These are phyloP conservation scores for Cymbopogon flexuosus DNA, from an alignment of 202 grass and related monocot genomes.

Conservation along the genomic window DNA sequence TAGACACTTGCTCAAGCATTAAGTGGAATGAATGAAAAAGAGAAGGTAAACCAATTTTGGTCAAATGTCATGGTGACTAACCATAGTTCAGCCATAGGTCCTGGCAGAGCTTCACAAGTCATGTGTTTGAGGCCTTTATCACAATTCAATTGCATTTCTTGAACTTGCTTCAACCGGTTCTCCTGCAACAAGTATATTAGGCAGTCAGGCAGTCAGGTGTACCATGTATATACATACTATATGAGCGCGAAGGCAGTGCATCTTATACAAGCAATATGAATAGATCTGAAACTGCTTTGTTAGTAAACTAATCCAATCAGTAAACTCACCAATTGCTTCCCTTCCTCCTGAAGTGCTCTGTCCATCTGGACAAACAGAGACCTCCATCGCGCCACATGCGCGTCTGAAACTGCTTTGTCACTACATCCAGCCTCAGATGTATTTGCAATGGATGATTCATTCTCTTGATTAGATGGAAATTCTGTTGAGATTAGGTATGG, in stretches of 20 bases:
- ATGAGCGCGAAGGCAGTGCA: background rate
- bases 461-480: constrained; percentile 64
- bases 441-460: constrained; percentile 39
- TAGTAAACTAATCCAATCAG: background rate
- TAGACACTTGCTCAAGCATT: background rate
- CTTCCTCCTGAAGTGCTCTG: constrained; percentile 75
- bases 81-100: constrained; percentile 47
- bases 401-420: constrained; percentile 56
- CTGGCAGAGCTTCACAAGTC: constrained; percentile 22
- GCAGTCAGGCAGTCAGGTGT: constrained; percentile 6
- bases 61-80: constrained; percentile 29
- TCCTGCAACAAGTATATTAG: constrained; percentile 38
- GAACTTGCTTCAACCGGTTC: constrained; percentile 58
- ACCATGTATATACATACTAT: background rate
- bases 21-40: background rate
- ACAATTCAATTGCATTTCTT: constrained; percentile 55
- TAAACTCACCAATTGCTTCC: constrained; percentile 66
- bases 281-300: background rate
- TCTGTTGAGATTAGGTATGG: constrained; percentile 83
- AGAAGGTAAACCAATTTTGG: background rate
- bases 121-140: constrained; percentile 37
- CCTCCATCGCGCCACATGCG: constrained; percentile 70
- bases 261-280: background rate
- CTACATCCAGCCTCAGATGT: constrained; percentile 36
- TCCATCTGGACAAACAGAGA: constrained; percentile 93